phyloP scores from a whole-genome alignment of 2,329 filamentous ascomycete genomes.

The Penicillium frequentans region DNA sequence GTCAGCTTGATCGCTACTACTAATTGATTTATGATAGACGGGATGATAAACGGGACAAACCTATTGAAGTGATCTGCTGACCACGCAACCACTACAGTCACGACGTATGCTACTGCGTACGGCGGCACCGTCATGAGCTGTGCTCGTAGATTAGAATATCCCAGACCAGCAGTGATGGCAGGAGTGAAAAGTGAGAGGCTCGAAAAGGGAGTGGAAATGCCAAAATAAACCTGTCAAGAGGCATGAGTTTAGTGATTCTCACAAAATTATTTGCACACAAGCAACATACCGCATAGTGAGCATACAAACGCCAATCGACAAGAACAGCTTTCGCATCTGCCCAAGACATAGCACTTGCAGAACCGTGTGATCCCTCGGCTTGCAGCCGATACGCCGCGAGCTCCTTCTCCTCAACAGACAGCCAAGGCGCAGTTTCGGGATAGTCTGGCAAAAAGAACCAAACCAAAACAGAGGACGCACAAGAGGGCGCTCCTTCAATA shows the following conservation, averaged over 20 bases:
- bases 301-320: slow-evolving; percentile 53
- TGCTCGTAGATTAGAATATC: slow-evolving; percentile 57
- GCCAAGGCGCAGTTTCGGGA: slow-evolving; percentile 49
- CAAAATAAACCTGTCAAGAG: slow-evolving; percentile 46
- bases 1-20: neutral
- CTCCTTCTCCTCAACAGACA: slow-evolving; percentile 46
- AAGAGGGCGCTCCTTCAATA: slow-evolving; percentile 44
- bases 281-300: slow-evolving; percentile 50
- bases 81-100: slow-evolving; percentile 54
- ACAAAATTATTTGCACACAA: neutral
- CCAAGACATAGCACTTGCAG: slow-evolving; percentile 47
- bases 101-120: slow-evolving; percentile 60
- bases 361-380: slow-evolving; percentile 42
- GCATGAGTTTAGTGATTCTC: neutral
- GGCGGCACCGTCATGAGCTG: slow-evolving; percentile 68
- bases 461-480: slow-evolving; percentile 39
- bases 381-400: slow-evolving; percentile 44
- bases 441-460: slow-evolving; percentile 52
- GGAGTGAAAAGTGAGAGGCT: slow-evolving; percentile 63
- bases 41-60: neutral
- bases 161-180: slow-evolving; percentile 61
- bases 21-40: accelerated
- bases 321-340: slow-evolving; percentile 49
- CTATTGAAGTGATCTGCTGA: slow-evolving; percentile 41
- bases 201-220: slow-evolving; percentile 57